phyloP scores from a whole-genome alignment of 208 protist species.

The Eutreptiella sp. region DNA sequence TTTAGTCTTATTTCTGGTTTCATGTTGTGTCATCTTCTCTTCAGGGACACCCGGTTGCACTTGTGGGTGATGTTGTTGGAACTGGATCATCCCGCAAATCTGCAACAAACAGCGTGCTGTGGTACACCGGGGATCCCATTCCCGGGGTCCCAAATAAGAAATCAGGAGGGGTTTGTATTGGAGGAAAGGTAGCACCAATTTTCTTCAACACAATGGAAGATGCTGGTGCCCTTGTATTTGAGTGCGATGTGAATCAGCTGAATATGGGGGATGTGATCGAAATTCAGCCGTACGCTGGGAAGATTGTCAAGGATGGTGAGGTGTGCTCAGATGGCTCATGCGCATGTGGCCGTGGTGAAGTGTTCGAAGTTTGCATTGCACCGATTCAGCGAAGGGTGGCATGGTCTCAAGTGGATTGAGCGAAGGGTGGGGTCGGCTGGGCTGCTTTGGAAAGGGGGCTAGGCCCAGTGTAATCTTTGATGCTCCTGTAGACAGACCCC shows the following conservation, averaged over 20 bases:
- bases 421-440: too few species aligned
- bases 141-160: conserved; percentile 42
- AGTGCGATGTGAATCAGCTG: conserved; percentile 35
- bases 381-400: too few species aligned
- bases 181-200: conserved; percentile 43
- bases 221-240: conserved; percentile 37
- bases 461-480: too few species aligned
- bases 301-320: conserved; percentile 24
- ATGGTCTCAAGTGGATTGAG: too few species aligned
- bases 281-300: conserved; percentile 36
- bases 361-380: too few species aligned
- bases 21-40: too few species aligned
- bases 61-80: conserved; percentile 40
- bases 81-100: conserved; percentile 45
- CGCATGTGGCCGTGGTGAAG: too few species aligned
- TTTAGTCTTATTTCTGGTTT: too few species aligned
- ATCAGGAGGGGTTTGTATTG: conserved; percentile 37
- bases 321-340: too few species aligned
- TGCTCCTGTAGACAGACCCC: too few species aligned
- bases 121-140: conserved; percentile 44
- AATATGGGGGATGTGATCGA: conserved; percentile 46
- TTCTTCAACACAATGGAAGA: conserved; percentile 52
- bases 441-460: too few species aligned
- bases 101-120: conserved; percentile 41
- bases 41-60: conserved; percentile 16